Conservation (phyloP, 768 basidiomycete genomes). For the Strobilomyces confusus region DNA sequence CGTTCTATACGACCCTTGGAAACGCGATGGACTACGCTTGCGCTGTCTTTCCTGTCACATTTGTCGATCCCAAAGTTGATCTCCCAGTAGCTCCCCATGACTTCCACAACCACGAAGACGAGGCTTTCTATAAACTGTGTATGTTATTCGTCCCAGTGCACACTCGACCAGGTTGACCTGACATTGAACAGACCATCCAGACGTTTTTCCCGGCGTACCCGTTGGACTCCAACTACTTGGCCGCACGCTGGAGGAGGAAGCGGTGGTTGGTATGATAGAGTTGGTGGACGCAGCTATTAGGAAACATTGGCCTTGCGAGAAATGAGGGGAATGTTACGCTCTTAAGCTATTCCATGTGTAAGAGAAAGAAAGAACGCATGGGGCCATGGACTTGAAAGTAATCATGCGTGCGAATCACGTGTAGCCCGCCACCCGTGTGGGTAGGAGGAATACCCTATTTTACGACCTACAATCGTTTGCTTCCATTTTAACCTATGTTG, state of each 20-base stretch:
- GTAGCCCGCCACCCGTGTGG: no score
- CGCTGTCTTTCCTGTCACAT: conserved; percentile 45
- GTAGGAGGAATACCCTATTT: no score
- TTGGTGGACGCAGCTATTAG: conserved; percentile 39
- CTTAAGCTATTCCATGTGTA: no score
- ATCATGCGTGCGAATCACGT: no score
- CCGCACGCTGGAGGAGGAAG: conserved; percentile 48
- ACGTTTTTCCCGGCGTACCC: conserved; percentile 42
- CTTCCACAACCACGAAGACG: conserved; percentile 42
- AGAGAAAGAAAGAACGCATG: no score
- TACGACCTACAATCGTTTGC: no score
- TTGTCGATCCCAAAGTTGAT: conserved; percentile 42
- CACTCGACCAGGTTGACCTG: not conserved
- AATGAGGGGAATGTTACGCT: no score
- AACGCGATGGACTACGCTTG: conserved; percentile 47
- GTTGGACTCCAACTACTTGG: conserved; percentile 48
- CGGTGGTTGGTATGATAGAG: conserved; percentile 46
- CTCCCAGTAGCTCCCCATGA: conserved; percentile 31
- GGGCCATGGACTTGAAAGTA: no score
- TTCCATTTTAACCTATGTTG: no score
- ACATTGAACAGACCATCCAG: conserved; percentile 38
- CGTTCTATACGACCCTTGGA: conserved; percentile 43
- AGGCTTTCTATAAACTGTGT: conserved; percentile 44
- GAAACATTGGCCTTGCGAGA: conserved; percentile 9
- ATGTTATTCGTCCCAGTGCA: conserved; percentile 13